phyloP scores from a whole-genome alignment of 1,284 basidiomycete genomes.

The Butyriboletus pseudospeciosus region DNA sequence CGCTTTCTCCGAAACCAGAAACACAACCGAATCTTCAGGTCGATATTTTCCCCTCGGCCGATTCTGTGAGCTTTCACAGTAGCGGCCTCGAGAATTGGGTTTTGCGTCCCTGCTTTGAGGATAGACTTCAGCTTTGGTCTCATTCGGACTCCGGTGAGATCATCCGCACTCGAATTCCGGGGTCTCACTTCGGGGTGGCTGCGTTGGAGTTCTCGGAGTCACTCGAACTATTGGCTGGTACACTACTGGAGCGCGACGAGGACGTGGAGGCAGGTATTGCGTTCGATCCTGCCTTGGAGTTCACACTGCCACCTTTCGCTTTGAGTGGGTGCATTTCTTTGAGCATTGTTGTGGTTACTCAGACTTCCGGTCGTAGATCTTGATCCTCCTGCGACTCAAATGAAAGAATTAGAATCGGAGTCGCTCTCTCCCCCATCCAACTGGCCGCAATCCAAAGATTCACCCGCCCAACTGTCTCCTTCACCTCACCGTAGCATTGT shows the following conservation, averaged over 20 bases:
- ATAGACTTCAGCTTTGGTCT: constrained; percentile 55
- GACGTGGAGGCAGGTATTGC: constrained; percentile 5
- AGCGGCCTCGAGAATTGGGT: constrained; percentile 63
- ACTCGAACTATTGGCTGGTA: constrained; percentile 56
- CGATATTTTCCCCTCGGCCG: constrained; percentile 40
- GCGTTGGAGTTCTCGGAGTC: constrained; percentile 66
- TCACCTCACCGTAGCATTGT: neutral
- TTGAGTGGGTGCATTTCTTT: constrained; percentile 15
- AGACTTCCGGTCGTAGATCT: constrained; percentile 21
- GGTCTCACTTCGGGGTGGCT: constrained; percentile 58
- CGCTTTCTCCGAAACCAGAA: constrained; percentile 25
- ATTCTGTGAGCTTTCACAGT: constrained; percentile 43
- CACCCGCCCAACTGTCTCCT: neutral
- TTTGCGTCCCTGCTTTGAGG: constrained; percentile 69
- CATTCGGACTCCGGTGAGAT: constrained; percentile 38
- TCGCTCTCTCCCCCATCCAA: neutral
- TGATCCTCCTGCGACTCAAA: constrained; percentile 14
- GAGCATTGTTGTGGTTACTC: constrained; percentile 3
- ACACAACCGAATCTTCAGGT: constrained; percentile 27
- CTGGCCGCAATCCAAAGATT: constrained; percentile 2
- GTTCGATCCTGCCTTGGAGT: constrained; percentile 18
- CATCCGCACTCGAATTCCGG: constrained; percentile 39
- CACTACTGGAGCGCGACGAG: constrained; percentile 19
- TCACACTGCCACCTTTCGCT: constrained; percentile 14
- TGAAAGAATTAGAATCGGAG: constrained; percentile 1